phyloP scores from a whole-genome alignment of 2,329 filamentous ascomycete genomes.

The Nectriaceae sp. region DNA sequence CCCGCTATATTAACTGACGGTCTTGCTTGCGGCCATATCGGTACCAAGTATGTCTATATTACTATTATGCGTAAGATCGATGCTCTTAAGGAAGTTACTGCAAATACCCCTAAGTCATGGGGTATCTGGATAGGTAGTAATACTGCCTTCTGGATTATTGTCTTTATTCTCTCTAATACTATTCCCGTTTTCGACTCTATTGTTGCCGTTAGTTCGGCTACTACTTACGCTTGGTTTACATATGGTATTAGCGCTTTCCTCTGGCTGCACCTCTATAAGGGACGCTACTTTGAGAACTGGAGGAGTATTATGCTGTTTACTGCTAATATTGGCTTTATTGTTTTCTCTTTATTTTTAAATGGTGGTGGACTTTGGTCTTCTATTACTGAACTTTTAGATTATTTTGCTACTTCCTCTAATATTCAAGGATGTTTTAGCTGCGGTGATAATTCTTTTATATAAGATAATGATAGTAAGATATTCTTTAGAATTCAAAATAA shows the following conservation, averaged over 20 bases:
- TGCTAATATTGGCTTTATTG: conserved; percentile 22
- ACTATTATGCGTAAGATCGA: conserved; percentile 18
- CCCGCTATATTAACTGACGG: conserved; percentile 25
- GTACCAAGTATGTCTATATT: conserved; percentile 29
- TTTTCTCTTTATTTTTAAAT: conserved; percentile 24
- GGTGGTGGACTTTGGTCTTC: conserved; percentile 27
- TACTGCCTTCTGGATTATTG: conserved; percentile 24
- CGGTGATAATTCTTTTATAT: conserved; percentile 9
- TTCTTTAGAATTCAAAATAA: conserved; percentile 5
- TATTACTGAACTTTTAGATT: conserved; percentile 17
- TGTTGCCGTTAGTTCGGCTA: conserved; percentile 26
- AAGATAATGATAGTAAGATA: conserved; percentile 2
- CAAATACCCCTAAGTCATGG: conserved; percentile 28
- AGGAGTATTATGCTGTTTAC: conserved; percentile 18
- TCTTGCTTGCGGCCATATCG: conserved; percentile 26
- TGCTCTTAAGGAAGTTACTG: conserved; percentile 17
- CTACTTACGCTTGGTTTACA: conserved; percentile 29
- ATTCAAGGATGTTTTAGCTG: conserved; percentile 14
- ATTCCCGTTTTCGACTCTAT: conserved; percentile 33
- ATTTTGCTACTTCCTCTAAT: conserved; percentile 7
- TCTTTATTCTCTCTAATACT: conserved; percentile 29
- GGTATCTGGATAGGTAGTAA: conserved; percentile 25
- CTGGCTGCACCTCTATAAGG: conserved; percentile 25
- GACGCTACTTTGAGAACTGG: no score
- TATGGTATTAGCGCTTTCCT: conserved; percentile 26